phyloP scores from a whole-genome alignment of 441 rosid species.

The Jatropha multifida region DNA sequence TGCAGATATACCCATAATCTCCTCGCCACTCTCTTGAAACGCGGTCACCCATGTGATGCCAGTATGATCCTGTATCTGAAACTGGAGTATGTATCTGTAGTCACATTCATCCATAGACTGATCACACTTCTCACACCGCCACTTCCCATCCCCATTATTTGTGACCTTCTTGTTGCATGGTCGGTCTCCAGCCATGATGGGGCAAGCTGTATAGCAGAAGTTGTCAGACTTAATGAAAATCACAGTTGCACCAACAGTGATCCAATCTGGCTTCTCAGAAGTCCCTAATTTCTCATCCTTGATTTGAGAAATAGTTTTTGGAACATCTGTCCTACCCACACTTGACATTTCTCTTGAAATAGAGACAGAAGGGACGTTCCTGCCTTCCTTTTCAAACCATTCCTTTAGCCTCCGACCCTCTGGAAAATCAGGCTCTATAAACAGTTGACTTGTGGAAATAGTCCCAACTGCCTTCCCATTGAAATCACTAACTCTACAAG shows the following conservation, averaged over 20 bases:
- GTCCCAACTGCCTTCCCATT: constrained; percentile 84
- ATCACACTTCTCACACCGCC: constrained; percentile 89
- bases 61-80: constrained; percentile 93
- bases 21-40: constrained; percentile 82
- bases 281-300: constrained; percentile 93
- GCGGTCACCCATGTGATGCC: constrained; percentile 89
- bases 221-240: constrained; percentile 63
- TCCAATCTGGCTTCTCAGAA: constrained; percentile 94
- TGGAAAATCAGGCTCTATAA: constrained; percentile 70
- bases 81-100: constrained; percentile 77
- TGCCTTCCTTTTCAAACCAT: constrained; percentile 84
- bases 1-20: constrained; percentile 80
- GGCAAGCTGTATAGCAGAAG: constrained; percentile 97
- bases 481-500: constrained; percentile 71
- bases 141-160: constrained; percentile 86
- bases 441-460: constrained; percentile 65
- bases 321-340: constrained; percentile 46
- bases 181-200: constrained; percentile 71
- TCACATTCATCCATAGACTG: constrained; percentile 68
- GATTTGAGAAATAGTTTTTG: constrained; percentile 72
- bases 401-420: constrained; percentile 63
- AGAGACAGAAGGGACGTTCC: constrained; percentile 50
- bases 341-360: constrained; percentile 69
- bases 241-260: constrained; percentile 64
- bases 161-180: constrained; percentile 84